phyloP scores from a whole-genome alignment of 108 stramenopile genomes.

The Mediolabrus comicus region DNA sequence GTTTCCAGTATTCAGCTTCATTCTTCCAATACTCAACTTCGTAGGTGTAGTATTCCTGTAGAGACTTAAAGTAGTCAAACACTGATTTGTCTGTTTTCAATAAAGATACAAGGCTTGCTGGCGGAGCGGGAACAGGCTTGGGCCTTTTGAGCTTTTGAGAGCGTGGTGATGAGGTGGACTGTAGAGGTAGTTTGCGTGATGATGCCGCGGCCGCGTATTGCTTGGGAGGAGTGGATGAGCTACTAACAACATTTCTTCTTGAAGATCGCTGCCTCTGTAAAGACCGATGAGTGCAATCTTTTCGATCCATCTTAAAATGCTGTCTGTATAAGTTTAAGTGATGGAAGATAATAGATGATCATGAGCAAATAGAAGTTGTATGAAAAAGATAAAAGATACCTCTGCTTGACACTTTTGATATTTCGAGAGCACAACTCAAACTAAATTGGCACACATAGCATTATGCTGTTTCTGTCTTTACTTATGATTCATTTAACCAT shows the following conservation, averaged over 20 bases:
- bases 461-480: too few relatives aligned
- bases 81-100: conserved; percentile 56
- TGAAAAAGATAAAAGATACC: too few relatives aligned
- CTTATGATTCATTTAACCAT: too few relatives aligned
- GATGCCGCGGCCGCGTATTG: background rate
- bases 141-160: conserved; percentile 14
- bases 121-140: conserved; percentile 48
- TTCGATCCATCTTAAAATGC: conserved; percentile 1
- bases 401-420: too few relatives aligned
- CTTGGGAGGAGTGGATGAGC: background rate
- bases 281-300: conserved; percentile 21
- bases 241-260: background rate
- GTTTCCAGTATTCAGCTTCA: conserved; percentile 42
- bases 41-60: conserved; percentile 67
- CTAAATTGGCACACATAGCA: too few relatives aligned
- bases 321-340: too few relatives aligned
- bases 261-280: conserved; percentile 7
- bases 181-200: conserved; percentile 8
- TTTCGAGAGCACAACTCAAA: too few relatives aligned
- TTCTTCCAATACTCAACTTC: conserved; percentile 76
- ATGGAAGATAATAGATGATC: too few relatives aligned
- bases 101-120: conserved; percentile 54
- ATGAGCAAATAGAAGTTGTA: too few relatives aligned
- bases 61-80: conserved; percentile 57
- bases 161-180: background rate